Percentiles rank a stretch among this genome's conserved stretches.
Conservation (phyloP, 768 basidiomycete species). For the Chalciporus piperatus region DNA sequence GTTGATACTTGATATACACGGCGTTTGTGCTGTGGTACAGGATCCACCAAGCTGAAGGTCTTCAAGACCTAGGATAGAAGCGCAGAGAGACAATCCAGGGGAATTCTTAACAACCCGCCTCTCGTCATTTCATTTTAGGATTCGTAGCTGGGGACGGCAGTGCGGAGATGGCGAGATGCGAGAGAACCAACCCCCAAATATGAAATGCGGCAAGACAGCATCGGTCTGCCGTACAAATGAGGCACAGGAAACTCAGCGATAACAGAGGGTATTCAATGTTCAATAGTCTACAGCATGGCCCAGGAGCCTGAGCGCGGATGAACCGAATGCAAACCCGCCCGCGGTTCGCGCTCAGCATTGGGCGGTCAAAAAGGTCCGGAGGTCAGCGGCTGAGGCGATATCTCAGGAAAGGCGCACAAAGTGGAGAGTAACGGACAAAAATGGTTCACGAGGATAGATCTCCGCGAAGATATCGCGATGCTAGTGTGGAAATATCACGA, state of each 20-base stretch:
- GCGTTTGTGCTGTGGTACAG: constrained; percentile 21
- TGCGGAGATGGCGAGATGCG: constrained; percentile 27
- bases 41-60: constrained; percentile 20
- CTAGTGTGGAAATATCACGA: background rate
- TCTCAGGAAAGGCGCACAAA: background rate
- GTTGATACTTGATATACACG: constrained; percentile 10
- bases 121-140: constrained; percentile 27
- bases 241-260: constrained; percentile 17
- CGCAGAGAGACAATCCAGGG: constrained; percentile 20
- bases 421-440: background rate
- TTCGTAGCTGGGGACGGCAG: constrained; percentile 11
- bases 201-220: constrained; percentile 11
- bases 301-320: constrained; percentile 10
- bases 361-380: constrained; percentile 1
- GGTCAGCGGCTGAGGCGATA: background rate
- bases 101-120: constrained; percentile 12
- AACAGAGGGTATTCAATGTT: background rate
- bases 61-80: constrained; percentile 26
- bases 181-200: constrained; percentile 12
- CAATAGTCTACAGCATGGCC: constrained; percentile 13
- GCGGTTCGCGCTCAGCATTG: background rate
- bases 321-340: background rate
- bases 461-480: constrained; percentile 10
- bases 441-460: background rate
- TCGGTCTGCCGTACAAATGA: constrained; percentile 8